Conservation (phyloP, 1,284 basidiomycete genomes). For the Austropuccinia psidii region DNA sequence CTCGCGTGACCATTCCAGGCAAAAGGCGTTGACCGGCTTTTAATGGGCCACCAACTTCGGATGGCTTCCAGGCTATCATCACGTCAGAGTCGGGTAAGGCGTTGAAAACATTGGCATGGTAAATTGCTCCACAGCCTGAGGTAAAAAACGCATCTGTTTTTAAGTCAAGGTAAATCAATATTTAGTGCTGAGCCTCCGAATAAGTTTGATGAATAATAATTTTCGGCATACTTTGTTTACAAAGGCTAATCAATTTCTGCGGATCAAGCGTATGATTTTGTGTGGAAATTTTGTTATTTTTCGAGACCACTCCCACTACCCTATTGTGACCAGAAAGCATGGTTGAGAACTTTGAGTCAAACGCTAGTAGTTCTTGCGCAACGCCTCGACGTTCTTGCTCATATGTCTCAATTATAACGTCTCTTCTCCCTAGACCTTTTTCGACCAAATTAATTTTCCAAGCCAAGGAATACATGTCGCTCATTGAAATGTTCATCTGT, state of each 20-base stretch:
- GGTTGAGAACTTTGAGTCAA: slow-evolving; percentile 49
- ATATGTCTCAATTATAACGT: slow-evolving; percentile 48
- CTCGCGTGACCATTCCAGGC: slow-evolving; percentile 43
- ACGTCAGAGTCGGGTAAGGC: slow-evolving; percentile 41
- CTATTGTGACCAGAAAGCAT: slow-evolving; percentile 46
- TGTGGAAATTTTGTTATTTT: slow-evolving; percentile 40
- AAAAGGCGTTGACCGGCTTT: slow-evolving; percentile 42
- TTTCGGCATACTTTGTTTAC: too few relatives aligned
- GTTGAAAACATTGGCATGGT: slow-evolving; percentile 43
- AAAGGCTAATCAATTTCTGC: slow-evolving; percentile 39
- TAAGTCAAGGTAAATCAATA: neutral
- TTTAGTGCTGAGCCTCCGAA: slow-evolving; percentile 41
- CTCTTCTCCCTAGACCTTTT: slow-evolving; percentile 48
- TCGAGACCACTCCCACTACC: slow-evolving; percentile 39
- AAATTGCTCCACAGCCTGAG: slow-evolving; percentile 45
- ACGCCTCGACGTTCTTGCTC: slow-evolving; percentile 48
- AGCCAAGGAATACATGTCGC: slow-evolving; percentile 49
- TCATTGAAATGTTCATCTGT: slow-evolving; percentile 50
- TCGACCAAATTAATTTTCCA: slow-evolving; percentile 50
- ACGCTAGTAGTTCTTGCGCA: slow-evolving; percentile 49
- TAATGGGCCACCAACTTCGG: slow-evolving; percentile 39
- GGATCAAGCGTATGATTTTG: slow-evolving; percentile 19
- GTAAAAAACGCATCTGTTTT: slow-evolving; percentile 35
- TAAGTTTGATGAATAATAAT: slow-evolving; percentile 45
- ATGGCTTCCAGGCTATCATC: slow-evolving; percentile 38